Percentiles rank a stretch among this genome's conserved stretches.
These are phyloP conservation scores for Penicillium paradoxum DNA, from an alignment of 495 filamentous ascomycete species.

Conservation along the genomic window DNA sequence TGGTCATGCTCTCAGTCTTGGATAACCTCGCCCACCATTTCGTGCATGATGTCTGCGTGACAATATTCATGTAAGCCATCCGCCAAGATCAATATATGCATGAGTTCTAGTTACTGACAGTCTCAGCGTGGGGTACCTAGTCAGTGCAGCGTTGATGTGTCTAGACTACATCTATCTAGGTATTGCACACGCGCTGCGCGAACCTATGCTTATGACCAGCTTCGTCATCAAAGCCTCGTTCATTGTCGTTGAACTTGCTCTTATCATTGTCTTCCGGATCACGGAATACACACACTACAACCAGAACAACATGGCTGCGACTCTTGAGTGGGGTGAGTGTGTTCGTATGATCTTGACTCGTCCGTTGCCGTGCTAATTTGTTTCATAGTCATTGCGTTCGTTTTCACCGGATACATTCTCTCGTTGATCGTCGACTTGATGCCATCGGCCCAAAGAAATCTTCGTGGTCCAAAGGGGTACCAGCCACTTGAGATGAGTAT, in stretches of 20 bases:
- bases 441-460: slow-evolving; percentile 6
- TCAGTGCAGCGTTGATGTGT: slow-evolving; percentile 17
- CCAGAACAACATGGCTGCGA: slow-evolving; percentile 15
- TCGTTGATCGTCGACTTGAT: slow-evolving; percentile 18
- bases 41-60: slow-evolving; percentile 16
- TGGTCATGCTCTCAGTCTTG: slow-evolving; percentile 16
- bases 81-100: background rate
- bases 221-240: slow-evolving; percentile 19
- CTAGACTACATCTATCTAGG: slow-evolving; percentile 18
- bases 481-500: slow-evolving; percentile 18
- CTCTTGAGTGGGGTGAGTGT: slow-evolving; percentile 18
- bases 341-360: background rate
- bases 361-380: background rate
- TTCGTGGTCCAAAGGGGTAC: slow-evolving; percentile 8
- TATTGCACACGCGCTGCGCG: slow-evolving; percentile 5
- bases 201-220: slow-evolving; percentile 17
- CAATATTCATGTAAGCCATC: slow-evolving; percentile 16
- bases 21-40: slow-evolving; percentile 17
- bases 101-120: slow-evolving; percentile 4
- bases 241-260: slow-evolving; percentile 17
- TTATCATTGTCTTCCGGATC: slow-evolving; percentile 18
- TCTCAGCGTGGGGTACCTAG: slow-evolving; percentile 12
- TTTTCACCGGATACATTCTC: slow-evolving; percentile 19
- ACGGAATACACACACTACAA: slow-evolving; percentile 7
- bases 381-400: slow-evolving; percentile 15